Evolutionary conservation across 23 red algal genomes (phyloP), one percentile per base, ranked within the genome.

Genomic region (Gracilariopsis chorda): DNA sequence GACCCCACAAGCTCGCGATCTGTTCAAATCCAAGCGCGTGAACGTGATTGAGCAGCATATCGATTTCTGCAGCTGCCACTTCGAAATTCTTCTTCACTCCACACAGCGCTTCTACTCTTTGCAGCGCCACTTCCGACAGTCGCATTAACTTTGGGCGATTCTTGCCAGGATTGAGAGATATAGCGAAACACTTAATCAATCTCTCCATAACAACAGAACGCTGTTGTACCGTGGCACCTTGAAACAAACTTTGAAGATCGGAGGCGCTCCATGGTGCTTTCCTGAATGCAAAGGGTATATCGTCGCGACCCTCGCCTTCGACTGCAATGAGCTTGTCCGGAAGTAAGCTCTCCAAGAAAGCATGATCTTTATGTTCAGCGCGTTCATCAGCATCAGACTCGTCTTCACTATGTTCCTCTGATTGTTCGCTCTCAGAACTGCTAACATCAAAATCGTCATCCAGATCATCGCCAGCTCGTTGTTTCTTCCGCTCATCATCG

Each of bases 141-240:
- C 41, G 24, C 19, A 64, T 43, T 13, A 84, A 77, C 32, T 79
- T 77, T 21, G 51, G 39, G n/a, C 51, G 44, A 47, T 93, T 93
- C 48, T 46, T 67, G 11, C 52, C 40, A 56, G 80, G 79, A 58
- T 86, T 68, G 25, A 93, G 64, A 11, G 78, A 85, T 46, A 71
- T 25, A 2, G 90, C 78, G 75, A 93, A 93, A 59, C 90, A 93
- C 53, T 93, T 93, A 0, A 36, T 11, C 7, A 93, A 40, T 21
- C 90, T 55, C 43, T 82, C 70, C 37, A 93, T 44, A 39, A 93
- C 61, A 5, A 93, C 4, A 19, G 53, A 47, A 14, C 90, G 60
- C 37, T 93, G 78, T 42, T 44, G 28, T 16, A 83, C 0, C 14
- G 90, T 85, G 17, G 27, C 28, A 43, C 60, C 64, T 41, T 76